These are phyloP conservation scores for Potentilla sterilis DNA, from an alignment of 306 rosid genomes.

Conservation along the genomic window DNA sequence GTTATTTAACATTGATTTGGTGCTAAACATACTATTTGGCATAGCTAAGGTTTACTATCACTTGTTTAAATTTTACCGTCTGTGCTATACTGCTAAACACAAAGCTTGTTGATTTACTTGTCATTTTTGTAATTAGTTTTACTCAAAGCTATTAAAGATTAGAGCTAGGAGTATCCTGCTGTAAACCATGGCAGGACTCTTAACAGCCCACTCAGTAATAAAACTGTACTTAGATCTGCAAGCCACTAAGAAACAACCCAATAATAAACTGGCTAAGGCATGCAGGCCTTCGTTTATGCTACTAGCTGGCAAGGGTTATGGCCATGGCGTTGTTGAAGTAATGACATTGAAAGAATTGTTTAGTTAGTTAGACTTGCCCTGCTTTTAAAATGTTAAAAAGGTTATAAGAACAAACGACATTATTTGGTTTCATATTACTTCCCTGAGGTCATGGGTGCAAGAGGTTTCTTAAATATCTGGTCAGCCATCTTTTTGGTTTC, in stretches of 20 bases:
- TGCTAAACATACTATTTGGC: not conserved
- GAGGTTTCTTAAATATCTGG: conserved; percentile 14
- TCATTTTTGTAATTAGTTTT: not conserved
- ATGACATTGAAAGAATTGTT: not conserved
- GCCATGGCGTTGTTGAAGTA: not conserved
- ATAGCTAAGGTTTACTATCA: not conserved
- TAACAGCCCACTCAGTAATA: not conserved
- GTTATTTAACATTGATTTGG: not conserved
- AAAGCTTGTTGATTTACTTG: not conserved
- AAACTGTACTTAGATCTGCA: not conserved
- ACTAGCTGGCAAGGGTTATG: not conserved
- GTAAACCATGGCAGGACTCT: not conserved
- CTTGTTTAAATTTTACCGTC: not conserved
- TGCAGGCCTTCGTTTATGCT: not conserved
- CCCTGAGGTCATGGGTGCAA: not conserved
- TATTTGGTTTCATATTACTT: not conserved
- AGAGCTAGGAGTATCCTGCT: not conserved
- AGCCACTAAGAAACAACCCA: not conserved
- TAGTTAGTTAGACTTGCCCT: not conserved
- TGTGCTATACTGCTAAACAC: not conserved
- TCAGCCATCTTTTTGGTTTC: not conserved
- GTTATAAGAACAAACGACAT: not conserved
- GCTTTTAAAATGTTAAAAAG: not conserved
- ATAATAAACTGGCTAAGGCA: not conserved
- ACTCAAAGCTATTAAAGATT: not conserved